Evolutionary conservation across 352 stramenopile genomes (phyloP), one percentile per base, ranked within the genome.

Genomic region (Phytopythium montanum): DNA sequence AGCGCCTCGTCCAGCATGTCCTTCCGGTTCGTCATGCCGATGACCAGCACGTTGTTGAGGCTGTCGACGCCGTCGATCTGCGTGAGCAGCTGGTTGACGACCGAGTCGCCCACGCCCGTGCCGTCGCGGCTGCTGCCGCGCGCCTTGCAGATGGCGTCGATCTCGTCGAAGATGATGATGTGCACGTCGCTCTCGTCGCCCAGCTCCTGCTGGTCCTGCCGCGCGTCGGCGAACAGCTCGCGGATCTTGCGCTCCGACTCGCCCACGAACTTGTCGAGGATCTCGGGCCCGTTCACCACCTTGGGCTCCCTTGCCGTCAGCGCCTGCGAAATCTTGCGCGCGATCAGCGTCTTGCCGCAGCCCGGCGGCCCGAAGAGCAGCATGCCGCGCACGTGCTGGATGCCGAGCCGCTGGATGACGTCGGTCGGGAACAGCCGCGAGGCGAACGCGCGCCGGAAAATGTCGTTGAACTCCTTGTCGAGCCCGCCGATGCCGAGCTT

Each of bases 101-200:
- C 97, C 14, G 86, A 98, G 73, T 99, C 97, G 28, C 87, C 89
- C 28, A 99, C 97, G 44, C 97, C 97, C 3, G 97, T 99, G 54
- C 96, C 86, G 66, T 98, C 96, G 42, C 85, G 83, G 51, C 81
- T 92, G 49, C 78, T 88, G 54, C 98, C 98, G 74, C 98, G 92
- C 51, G 90, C 65, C 71, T 99, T 99, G 72, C 96, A 99, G 74
- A 99, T 99, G 34, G 98, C 97, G 81, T 99, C 98, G 75, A 99
- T 99, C 75, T 99, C 98, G 77, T 99, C 98, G 66, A 99, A 98
- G 70, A 99, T 99, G 70, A 99, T 98, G 69, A 99, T 99, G 73
- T 99, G 98, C 52, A 99, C 87, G 63, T 98, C 97, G 56, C 87
- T 98, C 56, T 98, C 92, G 60, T 99, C 97, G 52, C 97, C 97